phyloP scores from a whole-genome alignment of 441 rosid species.

The Iberis amara region DNA sequence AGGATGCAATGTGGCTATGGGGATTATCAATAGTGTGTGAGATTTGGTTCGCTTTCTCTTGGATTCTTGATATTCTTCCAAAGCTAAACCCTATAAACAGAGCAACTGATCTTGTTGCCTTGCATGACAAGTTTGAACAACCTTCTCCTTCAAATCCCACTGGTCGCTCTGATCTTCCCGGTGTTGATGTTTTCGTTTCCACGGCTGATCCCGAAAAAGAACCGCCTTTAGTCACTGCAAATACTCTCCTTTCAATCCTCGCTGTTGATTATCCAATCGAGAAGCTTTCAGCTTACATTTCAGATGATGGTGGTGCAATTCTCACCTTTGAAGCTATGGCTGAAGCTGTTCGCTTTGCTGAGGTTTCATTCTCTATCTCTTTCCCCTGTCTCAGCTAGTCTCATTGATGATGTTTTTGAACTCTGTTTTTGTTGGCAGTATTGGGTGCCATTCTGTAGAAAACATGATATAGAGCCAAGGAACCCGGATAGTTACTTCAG shows the following conservation, averaged over 20 bases:
- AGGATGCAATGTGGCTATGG: conserved; percentile 86
- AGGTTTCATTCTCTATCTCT: conserved; percentile 31
- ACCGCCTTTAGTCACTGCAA: conserved; percentile 79
- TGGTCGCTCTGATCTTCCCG: conserved; percentile 81
- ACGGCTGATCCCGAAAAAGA: conserved; percentile 84
- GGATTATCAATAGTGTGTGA: conserved; percentile 72
- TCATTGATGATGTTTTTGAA: neutral
- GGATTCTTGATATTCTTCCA: conserved; percentile 72
- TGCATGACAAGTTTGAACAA: conserved; percentile 66
- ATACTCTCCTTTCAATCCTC: conserved; percentile 69
- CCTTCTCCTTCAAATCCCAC: conserved; percentile 64
- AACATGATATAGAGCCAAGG: conserved; percentile 78
- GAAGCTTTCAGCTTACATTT: conserved; percentile 63
- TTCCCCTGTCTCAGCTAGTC: neutral
- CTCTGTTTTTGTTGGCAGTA: conserved; percentile 29
- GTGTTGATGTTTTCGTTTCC: conserved; percentile 70
- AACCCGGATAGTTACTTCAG: conserved; percentile 77
- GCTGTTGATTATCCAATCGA: conserved; percentile 72
- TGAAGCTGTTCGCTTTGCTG: conserved; percentile 70
- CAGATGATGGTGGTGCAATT: conserved; percentile 87
- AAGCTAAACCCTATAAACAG: conserved; percentile 78
- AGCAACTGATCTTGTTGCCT: conserved; percentile 64
- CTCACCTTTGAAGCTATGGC: conserved; percentile 95
- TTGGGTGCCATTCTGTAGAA: conserved; percentile 94
- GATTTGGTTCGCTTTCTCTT: conserved; percentile 84